Conservation (phyloP, 208 protist genomes). For the Leishmania turanica region DNA sequence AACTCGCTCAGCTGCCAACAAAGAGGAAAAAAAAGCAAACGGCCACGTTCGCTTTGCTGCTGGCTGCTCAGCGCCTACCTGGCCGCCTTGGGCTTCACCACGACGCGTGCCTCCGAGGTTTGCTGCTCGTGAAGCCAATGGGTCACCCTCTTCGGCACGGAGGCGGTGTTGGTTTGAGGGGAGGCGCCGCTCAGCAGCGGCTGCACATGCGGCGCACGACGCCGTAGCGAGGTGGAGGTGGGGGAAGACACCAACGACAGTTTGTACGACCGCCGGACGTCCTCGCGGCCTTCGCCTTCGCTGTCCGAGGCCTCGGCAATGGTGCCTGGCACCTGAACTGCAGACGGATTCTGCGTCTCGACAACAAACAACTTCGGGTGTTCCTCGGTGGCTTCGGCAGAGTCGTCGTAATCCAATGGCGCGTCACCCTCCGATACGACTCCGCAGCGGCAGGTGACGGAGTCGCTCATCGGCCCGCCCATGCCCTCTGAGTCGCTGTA, state of each 20-base stretch:
- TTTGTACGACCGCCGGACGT: conserved; percentile 18
- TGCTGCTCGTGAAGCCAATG: conserved; percentile 26
- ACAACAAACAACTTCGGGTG: conserved; percentile 33
- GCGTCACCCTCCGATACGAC: conserved; percentile 3
- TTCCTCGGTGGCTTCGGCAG: conserved; percentile 9
- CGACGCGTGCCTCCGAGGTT: background rate
- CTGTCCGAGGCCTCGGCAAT: conserved; percentile 33
- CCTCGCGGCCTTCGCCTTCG: conserved; percentile 20
- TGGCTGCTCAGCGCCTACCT: background rate
- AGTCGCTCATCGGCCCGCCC: conserved; percentile 6
- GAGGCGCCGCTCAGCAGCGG: background rate
- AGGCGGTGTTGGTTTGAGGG: background rate
- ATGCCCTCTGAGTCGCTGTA: conserved; percentile 13
- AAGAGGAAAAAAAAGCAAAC: background rate
- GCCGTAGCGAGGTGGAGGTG: conserved; percentile 21
- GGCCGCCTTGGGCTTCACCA: conserved; percentile 9
- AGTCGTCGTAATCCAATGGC: background rate
- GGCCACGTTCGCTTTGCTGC: background rate
- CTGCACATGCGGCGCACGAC: conserved; percentile 14
- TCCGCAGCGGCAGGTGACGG: conserved; percentile 32
- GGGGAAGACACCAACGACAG: conserved; percentile 37
- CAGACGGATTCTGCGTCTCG: conserved; percentile 30
- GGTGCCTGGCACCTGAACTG: conserved; percentile 15
- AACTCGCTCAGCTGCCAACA: background rate
- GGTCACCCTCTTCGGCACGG: conserved; percentile 15